phyloP scores from a whole-genome alignment of 305 asterid species.

The Vinca major region DNA sequence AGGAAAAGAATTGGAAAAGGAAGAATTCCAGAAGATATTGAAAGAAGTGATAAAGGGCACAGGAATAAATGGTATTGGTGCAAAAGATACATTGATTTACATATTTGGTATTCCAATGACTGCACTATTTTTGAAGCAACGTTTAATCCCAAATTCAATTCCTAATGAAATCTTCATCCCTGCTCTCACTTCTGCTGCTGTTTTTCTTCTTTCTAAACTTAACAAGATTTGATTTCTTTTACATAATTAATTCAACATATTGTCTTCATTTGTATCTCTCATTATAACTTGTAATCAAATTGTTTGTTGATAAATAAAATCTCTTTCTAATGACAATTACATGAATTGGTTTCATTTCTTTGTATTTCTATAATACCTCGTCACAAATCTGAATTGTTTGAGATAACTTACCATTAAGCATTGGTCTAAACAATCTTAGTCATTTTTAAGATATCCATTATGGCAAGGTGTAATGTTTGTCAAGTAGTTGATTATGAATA shows the following conservation, averaged over 20 bases:
- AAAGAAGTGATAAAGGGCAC: conserved; percentile 40
- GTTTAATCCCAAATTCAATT: conserved; percentile 37
- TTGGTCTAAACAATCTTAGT: too few relatives aligned
- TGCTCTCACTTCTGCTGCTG: conserved; percentile 60
- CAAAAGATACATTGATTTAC: conserved; percentile 53
- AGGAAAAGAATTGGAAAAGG: conserved; percentile 36
- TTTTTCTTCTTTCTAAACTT: conserved; percentile 60
- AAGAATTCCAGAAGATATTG: conserved; percentile 50
- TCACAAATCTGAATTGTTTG: too few relatives aligned
- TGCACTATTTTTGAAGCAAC: conserved; percentile 47
- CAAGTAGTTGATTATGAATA: too few relatives aligned
- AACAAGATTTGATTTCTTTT: conserved; percentile 40
- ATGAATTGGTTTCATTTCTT: background rate
- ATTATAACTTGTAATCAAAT: background rate
- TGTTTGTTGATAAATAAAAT: background rate
- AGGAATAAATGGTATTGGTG: conserved; percentile 57
- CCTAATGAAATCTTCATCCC: conserved; percentile 67
- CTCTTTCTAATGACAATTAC: background rate
- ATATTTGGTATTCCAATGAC: conserved; percentile 53
- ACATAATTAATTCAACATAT: background rate
- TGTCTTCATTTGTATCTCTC: background rate
- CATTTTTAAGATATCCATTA: too few relatives aligned
- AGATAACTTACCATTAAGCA: too few relatives aligned
- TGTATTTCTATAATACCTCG: background rate
- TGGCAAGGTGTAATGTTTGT: too few relatives aligned